These are phyloP conservation scores for Aureobasidium sp. DNA, from an alignment of 2,329 filamentous ascomycete genomes.

Conservation along the genomic window DNA sequence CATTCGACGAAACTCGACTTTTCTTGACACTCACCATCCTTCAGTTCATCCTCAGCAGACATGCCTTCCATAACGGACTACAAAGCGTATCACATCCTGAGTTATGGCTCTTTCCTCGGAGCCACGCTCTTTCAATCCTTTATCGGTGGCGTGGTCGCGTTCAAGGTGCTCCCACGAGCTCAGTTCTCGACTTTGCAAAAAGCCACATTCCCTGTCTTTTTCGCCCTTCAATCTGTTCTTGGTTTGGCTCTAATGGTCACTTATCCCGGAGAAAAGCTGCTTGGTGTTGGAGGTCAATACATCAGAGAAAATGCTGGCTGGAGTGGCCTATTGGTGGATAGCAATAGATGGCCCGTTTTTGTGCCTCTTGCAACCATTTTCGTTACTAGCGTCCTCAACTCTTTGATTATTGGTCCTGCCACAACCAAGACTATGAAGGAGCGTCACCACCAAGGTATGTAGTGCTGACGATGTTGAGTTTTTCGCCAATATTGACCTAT, in stretches of 20 bases:
- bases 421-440: constrained; percentile 69
- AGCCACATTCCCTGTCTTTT: constrained; percentile 81
- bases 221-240: constrained; percentile 70
- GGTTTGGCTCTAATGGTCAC: constrained; percentile 71
- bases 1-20: neutral
- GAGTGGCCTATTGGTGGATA: constrained; percentile 45
- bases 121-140: constrained; percentile 86
- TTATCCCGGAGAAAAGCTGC: constrained; percentile 56
- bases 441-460: constrained; percentile 69
- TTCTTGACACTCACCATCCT: neutral
- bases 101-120: constrained; percentile 77
- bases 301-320: constrained; percentile 24
- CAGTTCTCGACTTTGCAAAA: constrained; percentile 77
- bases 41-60: neutral
- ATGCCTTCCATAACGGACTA: constrained; percentile 43
- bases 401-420: constrained; percentile 63
- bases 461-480: neutral
- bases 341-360: constrained; percentile 58
- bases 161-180: constrained; percentile 66
- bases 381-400: constrained; percentile 63
- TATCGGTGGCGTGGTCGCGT: constrained; percentile 64
- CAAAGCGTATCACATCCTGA: constrained; percentile 69
- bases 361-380: constrained; percentile 64
- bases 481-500: neutral
- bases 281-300: constrained; percentile 21